Evolutionary conservation across 768 basidiomycete genomes (phyloP).

Genomic region (Leccinum olivaceopallidum): DNA sequence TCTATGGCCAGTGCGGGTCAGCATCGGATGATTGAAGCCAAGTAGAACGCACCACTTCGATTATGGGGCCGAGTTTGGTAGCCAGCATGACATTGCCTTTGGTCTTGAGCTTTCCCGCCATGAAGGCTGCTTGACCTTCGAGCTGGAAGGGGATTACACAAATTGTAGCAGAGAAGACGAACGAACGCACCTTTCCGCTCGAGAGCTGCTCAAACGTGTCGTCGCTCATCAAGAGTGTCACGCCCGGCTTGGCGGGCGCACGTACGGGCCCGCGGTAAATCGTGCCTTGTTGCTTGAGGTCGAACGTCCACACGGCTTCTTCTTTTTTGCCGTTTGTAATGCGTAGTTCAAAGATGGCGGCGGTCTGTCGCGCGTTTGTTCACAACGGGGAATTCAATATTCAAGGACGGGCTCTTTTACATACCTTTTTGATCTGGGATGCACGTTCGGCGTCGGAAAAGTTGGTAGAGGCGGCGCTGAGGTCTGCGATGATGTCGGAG

Average conservation of each 20-base stretch:
- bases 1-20: conserved; percentile 17
- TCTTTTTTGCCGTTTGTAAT: conserved; percentile 73
- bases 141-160: conserved; percentile 42
- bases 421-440: conserved; percentile 71
- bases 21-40: not conserved
- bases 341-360: conserved; percentile 84
- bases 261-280: conserved; percentile 65
- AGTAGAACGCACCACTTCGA: conserved; percentile 55
- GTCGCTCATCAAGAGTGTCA: conserved; percentile 76
- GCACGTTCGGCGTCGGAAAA: conserved; percentile 64
- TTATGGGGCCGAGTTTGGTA: conserved; percentile 82
- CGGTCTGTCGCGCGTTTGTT: conserved; percentile 49
- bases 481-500: conserved; percentile 60
- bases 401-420: too few relatives aligned
- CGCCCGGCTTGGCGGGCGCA: conserved; percentile 67
- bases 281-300: conserved; percentile 82
- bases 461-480: conserved; percentile 52
- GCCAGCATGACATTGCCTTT: conserved; percentile 93
- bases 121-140: conserved; percentile 93
- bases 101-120: conserved; percentile 95
- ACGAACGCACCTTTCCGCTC: conserved; percentile 58
- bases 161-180: not conserved
- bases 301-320: conserved; percentile 83
- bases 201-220: conserved; percentile 74
- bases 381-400: too few relatives aligned